Evolutionary conservation across 306 rosid genomes (phyloP).

Genomic region (Bauhinia variegata): DNA sequence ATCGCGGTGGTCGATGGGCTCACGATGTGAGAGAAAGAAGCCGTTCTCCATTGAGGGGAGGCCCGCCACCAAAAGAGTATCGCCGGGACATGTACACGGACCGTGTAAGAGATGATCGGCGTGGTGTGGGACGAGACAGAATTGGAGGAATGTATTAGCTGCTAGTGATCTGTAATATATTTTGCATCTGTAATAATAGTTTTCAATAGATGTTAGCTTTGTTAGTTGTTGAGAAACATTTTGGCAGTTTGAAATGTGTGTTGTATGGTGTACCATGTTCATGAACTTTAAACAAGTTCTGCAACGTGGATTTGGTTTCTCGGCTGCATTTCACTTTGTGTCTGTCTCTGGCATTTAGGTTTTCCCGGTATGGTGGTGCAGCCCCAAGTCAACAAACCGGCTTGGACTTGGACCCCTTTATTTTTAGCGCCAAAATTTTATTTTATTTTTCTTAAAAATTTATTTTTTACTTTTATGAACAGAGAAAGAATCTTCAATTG

Average conservation of each 20-base stretch:
- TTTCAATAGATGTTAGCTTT: slow-evolving; percentile 31
- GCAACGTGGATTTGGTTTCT: too few species aligned
- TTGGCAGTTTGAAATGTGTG: neutral
- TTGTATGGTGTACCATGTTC: too few species aligned
- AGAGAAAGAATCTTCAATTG: slow-evolving; percentile 20
- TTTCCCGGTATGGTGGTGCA: neutral
- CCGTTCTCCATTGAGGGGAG: slow-evolving; percentile 73
- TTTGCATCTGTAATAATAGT: slow-evolving; percentile 18
- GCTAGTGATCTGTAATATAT: neutral
- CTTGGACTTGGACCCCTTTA: slow-evolving; percentile 24
- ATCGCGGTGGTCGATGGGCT: slow-evolving; percentile 62
- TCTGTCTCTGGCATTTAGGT: too few species aligned
- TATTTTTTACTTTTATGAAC: slow-evolving; percentile 27
- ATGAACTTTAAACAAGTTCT: too few species aligned
- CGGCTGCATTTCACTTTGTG: too few species aligned
- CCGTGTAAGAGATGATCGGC: slow-evolving; percentile 65
- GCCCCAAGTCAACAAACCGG: slow-evolving; percentile 38
- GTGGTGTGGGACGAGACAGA: slow-evolving; percentile 66
- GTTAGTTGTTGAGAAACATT: neutral
- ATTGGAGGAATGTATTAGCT: slow-evolving; percentile 67
- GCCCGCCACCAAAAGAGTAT: slow-evolving; percentile 64
- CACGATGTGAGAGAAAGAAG: slow-evolving; percentile 79
- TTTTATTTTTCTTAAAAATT: too few species aligned
- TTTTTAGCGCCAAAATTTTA: slow-evolving; percentile 66
- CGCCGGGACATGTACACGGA: slow-evolving; percentile 54